phyloP scores from a whole-genome alignment of 805 yeast species.

The Isabelozyma pseudorhagii region DNA sequence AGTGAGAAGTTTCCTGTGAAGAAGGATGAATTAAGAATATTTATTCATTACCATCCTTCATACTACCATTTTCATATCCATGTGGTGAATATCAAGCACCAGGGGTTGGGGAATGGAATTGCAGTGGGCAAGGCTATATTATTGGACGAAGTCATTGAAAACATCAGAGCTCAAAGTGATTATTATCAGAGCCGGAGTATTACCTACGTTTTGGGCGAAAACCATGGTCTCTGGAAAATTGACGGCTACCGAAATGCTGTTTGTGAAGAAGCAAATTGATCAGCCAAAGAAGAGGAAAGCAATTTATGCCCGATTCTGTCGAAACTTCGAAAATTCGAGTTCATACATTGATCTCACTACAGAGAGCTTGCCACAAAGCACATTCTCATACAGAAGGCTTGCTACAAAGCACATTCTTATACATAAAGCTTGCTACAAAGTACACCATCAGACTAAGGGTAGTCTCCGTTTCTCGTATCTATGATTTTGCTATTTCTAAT shows the following conservation, averaged over 20 bases:
- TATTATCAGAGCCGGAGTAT: conserved; percentile 61
- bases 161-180: conserved; percentile 51
- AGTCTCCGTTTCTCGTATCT: too few relatives aligned
- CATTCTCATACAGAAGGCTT: too few relatives aligned
- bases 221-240: conserved; percentile 67
- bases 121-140: conserved; percentile 77
- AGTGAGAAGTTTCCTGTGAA: conserved; percentile 35
- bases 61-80: conserved; percentile 96
- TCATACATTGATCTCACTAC: too few relatives aligned
- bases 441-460: too few relatives aligned
- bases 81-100: conserved; percentile 70
- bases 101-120: conserved; percentile 66
- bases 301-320: too few relatives aligned
- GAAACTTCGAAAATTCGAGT: too few relatives aligned
- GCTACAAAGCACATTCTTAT: too few relatives aligned
- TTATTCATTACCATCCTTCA: conserved; percentile 92
- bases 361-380: too few relatives aligned
- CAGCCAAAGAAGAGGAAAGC: too few relatives aligned
- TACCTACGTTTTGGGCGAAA: conserved; percentile 69
- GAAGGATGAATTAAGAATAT: conserved; percentile 63
- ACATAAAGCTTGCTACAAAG: too few relatives aligned
- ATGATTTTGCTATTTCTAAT: background rate
- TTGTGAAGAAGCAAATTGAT: background rate
- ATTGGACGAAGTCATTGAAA: conserved; percentile 78
- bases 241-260: conserved; percentile 19